Evolutionary conservation across 2,329 filamentous ascomycete species (phyloP).

Genomic region (Aspergillus bombycis): DNA sequence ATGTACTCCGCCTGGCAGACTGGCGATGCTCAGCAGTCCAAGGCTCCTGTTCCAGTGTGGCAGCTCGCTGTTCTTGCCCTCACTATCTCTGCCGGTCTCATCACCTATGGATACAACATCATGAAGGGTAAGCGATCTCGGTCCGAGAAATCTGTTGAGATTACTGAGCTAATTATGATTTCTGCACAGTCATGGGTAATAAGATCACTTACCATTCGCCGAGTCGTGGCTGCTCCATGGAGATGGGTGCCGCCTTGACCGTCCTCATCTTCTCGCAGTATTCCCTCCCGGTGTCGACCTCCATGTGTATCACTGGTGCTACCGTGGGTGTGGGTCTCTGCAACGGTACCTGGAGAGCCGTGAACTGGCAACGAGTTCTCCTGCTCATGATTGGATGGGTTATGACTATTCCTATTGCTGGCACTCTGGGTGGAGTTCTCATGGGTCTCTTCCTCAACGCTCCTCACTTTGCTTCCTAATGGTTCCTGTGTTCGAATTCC

Average conservation of each 20-base stretch:
- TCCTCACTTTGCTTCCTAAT: constrained; percentile 53
- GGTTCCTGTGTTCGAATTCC: neutral
- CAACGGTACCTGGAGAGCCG: constrained; percentile 71
- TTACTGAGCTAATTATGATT: constrained; percentile 21
- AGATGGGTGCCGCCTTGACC: constrained; percentile 77
- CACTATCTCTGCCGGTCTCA: constrained; percentile 67
- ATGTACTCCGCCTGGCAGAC: constrained; percentile 71
- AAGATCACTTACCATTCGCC: constrained; percentile 73
- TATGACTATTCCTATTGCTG: constrained; percentile 65
- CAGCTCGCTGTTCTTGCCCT: constrained; percentile 71
- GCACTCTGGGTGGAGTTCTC: constrained; percentile 56
- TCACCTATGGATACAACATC: constrained; percentile 81
- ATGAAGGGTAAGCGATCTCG: constrained; percentile 66
- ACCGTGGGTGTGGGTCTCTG: constrained; percentile 78
- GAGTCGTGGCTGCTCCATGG: constrained; percentile 68
- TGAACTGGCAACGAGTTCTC: constrained; percentile 75
- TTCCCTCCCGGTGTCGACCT: constrained; percentile 74
- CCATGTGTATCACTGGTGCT: constrained; percentile 79
- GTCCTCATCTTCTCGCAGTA: constrained; percentile 76
- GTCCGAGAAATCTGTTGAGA: no score
- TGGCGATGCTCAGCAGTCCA: constrained; percentile 62
- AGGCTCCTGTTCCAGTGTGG: constrained; percentile 72
- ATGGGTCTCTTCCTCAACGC: constrained; percentile 62
- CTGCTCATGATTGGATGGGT: constrained; percentile 71
- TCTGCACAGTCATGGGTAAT: constrained; percentile 72